Percentiles rank a stretch among this genome's conserved stretches.
Conservation (phyloP, 1,284 basidiomycete genomes). For the Chondrostereum purpureum region DNA sequence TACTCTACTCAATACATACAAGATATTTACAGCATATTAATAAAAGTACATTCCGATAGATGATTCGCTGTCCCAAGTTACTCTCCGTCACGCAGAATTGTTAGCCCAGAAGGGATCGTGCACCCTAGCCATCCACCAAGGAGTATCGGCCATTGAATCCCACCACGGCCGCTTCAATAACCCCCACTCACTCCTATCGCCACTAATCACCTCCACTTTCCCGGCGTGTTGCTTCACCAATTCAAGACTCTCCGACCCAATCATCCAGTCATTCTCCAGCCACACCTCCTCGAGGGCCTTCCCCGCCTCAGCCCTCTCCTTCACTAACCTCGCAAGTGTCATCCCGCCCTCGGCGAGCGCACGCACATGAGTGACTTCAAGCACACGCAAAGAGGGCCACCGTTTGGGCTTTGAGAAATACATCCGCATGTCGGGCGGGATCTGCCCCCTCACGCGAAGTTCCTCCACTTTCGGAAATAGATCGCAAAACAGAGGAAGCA, state of each 20-base stretch:
- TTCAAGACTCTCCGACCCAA: not conserved
- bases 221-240: not conserved
- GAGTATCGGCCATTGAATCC: not conserved
- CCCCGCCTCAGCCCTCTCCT: not conserved
- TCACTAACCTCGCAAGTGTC: not conserved
- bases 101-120: not conserved
- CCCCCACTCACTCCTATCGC: not conserved
- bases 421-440: not conserved
- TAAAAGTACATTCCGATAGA: too few relatives aligned
- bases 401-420: not conserved
- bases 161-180: not conserved
- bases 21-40: not conserved
- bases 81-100: not conserved
- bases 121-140: constrained; percentile 1
- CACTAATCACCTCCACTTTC: not conserved
- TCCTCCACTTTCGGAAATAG: not conserved
- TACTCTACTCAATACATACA: not conserved
- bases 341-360: not conserved
- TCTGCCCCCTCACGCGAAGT: not conserved
- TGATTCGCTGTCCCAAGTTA: not conserved
- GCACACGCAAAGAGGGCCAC: not conserved
- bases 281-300: not conserved
- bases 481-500: not conserved
- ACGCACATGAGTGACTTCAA: not conserved
- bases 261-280: not conserved